Evolutionary conservation across 257 asterid species (phyloP).

Genomic region (Orobanche coerulescens): DNA sequence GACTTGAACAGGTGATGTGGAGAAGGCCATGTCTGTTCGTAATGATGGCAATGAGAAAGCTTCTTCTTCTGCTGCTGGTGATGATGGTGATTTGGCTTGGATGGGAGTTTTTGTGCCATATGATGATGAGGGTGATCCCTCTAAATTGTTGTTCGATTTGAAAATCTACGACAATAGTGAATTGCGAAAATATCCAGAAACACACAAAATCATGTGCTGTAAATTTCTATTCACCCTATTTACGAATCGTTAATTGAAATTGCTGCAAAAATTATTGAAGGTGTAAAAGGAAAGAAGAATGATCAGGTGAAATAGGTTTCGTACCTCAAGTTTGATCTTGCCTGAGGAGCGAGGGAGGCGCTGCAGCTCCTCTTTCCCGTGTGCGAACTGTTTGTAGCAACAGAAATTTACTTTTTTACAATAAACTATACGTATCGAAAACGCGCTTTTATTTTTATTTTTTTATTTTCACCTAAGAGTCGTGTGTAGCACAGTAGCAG

Average conservation of each 20-base stretch:
- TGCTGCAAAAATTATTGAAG: constrained; percentile 1
- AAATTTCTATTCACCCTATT: constrained; percentile 8
- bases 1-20: constrained; percentile 22
- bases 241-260: not conserved
- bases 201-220: constrained; percentile 25
- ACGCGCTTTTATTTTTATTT: not conserved
- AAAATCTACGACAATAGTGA: constrained; percentile 36
- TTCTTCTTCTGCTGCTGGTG: constrained; percentile 21
- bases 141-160: constrained; percentile 29
- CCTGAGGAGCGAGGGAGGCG: constrained; percentile 26
- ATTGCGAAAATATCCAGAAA: constrained; percentile 19
- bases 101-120: constrained; percentile 34
- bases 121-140: constrained; percentile 35
- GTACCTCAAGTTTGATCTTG: constrained; percentile 52
- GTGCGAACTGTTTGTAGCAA: constrained; percentile 52
- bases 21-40: constrained; percentile 22
- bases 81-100: constrained; percentile 28
- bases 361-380: constrained; percentile 51
- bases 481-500: not conserved
- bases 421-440: constrained; percentile 4
- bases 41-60: constrained; percentile 17
- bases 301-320: constrained; percentile 2
- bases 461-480: not conserved
- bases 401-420: constrained; percentile 2
- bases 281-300: not conserved